phyloP scores from a whole-genome alignment of 2,329 filamentous ascomycete genomes.

The Ophiostoma sp. region DNA sequence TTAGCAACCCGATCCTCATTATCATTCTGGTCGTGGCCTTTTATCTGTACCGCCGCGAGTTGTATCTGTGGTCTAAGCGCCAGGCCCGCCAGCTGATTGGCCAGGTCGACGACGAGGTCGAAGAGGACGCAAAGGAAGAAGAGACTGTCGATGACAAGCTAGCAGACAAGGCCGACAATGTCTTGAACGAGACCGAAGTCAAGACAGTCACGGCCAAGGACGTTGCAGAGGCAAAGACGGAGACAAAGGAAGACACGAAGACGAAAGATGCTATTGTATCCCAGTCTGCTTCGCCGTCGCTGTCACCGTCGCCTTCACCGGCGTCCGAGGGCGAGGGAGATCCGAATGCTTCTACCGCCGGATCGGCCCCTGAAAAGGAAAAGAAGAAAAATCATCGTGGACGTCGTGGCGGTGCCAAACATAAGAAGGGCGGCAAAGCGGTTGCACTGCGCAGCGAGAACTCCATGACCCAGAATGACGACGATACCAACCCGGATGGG shows the following conservation, averaged over 20 bases:
- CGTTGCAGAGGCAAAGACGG: neutral
- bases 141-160: neutral
- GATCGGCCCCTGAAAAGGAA: conserved; percentile 32
- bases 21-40: conserved; percentile 42
- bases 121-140: neutral
- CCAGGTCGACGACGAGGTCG: neutral
- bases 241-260: neutral
- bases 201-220: neutral
- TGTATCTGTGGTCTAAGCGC: conserved; percentile 12
- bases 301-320: neutral
- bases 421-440: conserved; percentile 45
- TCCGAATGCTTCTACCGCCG: neutral
- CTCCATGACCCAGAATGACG: conserved; percentile 40
- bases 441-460: conserved; percentile 36
- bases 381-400: conserved; percentile 66
- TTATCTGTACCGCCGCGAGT: conserved; percentile 29
- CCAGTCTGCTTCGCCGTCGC: neutral
- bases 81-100: neutral
- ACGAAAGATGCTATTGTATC: neutral
- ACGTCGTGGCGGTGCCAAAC: conserved; percentile 64
- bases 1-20: conserved; percentile 51
- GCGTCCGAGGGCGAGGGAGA: neutral
- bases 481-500: conserved; percentile 38
- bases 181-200: neutral
- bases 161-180: neutral